Evolutionary conservation across 768 basidiomycete species (phyloP).

Genomic region (Leccinum subgranulosum): DNA sequence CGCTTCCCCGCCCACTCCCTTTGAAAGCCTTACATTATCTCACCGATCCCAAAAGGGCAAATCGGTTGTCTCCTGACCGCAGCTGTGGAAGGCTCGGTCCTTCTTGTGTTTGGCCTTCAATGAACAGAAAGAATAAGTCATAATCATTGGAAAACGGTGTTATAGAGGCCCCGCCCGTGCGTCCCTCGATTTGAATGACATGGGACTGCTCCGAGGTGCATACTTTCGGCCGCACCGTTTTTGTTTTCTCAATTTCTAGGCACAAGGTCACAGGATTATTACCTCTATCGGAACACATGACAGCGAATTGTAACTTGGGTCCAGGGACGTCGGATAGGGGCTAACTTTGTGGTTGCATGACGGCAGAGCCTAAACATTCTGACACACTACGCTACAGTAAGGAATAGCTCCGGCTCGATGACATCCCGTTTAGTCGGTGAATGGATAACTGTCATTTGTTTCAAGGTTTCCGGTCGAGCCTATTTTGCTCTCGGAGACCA

Average conservation of each 20-base stretch:
- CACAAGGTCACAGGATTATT: constrained; percentile 5
- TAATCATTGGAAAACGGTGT: constrained; percentile 5
- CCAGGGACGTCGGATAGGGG: constrained; percentile 7
- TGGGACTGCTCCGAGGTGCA: constrained; percentile 2
- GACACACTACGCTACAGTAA: background rate
- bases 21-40: background rate
- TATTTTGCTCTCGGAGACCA: background rate
- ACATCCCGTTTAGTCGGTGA: background rate
- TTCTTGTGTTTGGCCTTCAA: constrained; percentile 13
- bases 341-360: background rate
- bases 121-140: constrained; percentile 7
- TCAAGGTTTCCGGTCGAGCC: background rate
- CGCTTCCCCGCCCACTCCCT: background rate
- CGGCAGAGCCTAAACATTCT: background rate
- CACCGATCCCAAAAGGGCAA: constrained; percentile 5
- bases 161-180: constrained; percentile 13
- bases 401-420: background rate
- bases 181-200: background rate
- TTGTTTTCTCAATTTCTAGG: background rate
- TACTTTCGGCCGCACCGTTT: constrained; percentile 6
- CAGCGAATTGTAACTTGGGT: background rate
- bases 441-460: background rate
- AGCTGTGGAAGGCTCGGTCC: background rate
- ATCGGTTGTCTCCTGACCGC: constrained; percentile 7
- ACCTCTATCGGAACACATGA: constrained; percentile 4